Conservation (phyloP, 148 eudicot species). For the Limonium bicolor region DNA sequence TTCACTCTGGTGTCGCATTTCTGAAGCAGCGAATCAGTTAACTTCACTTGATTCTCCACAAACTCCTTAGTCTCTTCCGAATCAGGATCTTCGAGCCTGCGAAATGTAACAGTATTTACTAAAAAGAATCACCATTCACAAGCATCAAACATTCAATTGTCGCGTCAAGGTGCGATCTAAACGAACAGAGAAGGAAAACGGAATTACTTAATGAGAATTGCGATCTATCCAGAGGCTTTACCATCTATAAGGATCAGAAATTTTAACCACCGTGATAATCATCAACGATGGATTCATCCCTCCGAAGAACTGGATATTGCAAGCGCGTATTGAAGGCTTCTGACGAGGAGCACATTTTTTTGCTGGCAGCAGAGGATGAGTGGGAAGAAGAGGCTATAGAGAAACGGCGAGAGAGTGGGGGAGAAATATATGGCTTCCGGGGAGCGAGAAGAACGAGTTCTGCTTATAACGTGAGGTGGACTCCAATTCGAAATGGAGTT, state of each 20-base stretch:
- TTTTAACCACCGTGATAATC: constrained; percentile 31
- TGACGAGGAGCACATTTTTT: constrained; percentile 13
- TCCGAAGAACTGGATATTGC: constrained; percentile 29
- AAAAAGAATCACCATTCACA: background rate
- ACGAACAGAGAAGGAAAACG: background rate
- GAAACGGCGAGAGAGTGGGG: background rate
- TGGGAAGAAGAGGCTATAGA: constrained; percentile 1
- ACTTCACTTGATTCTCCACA: constrained; percentile 58
- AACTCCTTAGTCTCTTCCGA: constrained; percentile 71
- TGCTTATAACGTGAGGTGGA: no score
- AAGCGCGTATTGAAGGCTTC: constrained; percentile 16
- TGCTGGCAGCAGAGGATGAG: constrained; percentile 9
- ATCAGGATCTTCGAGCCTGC: constrained; percentile 95
- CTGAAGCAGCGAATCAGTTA: constrained; percentile 56
- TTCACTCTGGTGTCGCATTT: constrained; percentile 67
- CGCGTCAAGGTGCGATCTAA: no score
- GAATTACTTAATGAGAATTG: background rate
- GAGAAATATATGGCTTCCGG: no score
- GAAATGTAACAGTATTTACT: background rate
- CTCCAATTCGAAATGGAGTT: no score
- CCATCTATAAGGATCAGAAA: constrained; percentile 60
- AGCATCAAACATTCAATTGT: background rate
- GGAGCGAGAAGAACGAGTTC: no score
- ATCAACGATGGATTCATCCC: constrained; percentile 39
- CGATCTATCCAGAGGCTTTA: constrained; percentile 1